Conservation (phyloP, 2,329 filamentous ascomycete genomes). For the Diaporthe velutina region DNA sequence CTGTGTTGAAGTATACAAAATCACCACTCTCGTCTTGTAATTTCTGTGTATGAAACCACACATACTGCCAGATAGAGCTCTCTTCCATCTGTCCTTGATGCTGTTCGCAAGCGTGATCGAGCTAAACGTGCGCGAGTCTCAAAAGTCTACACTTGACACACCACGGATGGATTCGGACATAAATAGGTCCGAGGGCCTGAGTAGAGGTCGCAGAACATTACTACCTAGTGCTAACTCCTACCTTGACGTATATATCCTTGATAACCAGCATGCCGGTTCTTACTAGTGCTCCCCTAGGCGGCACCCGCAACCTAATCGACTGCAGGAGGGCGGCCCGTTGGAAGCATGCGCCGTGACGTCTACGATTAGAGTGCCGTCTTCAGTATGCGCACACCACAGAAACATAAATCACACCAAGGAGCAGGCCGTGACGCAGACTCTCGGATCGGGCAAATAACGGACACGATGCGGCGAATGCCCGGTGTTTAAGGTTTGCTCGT, state of each 20-base stretch:
- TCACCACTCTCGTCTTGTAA: not conserved
- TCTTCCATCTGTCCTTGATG: not conserved
- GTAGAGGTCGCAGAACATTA: not conserved
- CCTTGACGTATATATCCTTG: not conserved
- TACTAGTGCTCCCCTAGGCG: not conserved
- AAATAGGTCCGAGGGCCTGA: not conserved
- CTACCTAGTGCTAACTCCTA: not conserved
- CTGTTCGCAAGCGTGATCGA: not conserved
- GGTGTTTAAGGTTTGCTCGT: not conserved
- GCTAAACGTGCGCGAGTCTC: not conserved
- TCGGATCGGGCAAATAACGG: constrained; percentile 1
- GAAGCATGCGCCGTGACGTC: constrained; percentile 7
- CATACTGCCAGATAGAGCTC: not conserved
- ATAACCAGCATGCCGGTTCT: too few species aligned
- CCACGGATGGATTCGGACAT: constrained; percentile 19
- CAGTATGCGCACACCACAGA: not conserved
- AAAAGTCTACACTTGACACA: not conserved
- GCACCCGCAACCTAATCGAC: not conserved
- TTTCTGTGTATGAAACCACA: too few species aligned
- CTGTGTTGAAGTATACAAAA: not conserved
- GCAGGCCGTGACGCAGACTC: not conserved
- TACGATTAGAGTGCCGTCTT: not conserved
- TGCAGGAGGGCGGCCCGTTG: not conserved
- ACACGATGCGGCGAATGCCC: not conserved
- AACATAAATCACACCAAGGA: not conserved